These are phyloP conservation scores for Glycine latifolia DNA, from an alignment of 306 rosid genomes.

Conservation along the genomic window DNA sequence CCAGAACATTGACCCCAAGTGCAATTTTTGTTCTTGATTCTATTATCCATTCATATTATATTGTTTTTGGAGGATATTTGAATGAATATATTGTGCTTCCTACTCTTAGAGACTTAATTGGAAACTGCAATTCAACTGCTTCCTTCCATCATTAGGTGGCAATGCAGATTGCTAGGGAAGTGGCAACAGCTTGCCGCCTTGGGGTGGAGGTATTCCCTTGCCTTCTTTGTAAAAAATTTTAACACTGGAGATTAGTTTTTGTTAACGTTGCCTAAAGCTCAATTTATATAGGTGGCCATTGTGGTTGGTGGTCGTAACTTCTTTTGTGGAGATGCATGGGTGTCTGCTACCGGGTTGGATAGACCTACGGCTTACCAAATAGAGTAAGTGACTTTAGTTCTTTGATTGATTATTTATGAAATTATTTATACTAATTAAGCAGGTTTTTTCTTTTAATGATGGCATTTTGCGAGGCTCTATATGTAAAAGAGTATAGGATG, in stretches of 20 bases:
- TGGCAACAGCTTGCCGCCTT: conserved; percentile 42
- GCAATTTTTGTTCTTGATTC: conserved; percentile 7
- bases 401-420: not conserved
- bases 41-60: not conserved
- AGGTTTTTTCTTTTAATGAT: not conserved
- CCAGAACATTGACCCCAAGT: conserved; percentile 61
- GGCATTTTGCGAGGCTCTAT: not conserved
- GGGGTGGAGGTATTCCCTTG: conserved; percentile 21
- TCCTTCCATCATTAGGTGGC: conserved; percentile 56
- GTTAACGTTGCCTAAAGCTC: not conserved
- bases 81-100: conserved; percentile 38
- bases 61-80: conserved; percentile 33
- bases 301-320: conserved; percentile 22
- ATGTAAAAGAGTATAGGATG: not conserved
- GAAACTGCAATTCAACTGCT: conserved; percentile 51
- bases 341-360: conserved; percentile 14
- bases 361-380: not conserved
- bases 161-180: conserved; percentile 62
- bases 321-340: conserved; percentile 20
- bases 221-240: not conserved
- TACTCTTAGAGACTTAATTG: conserved; percentile 47
- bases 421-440: not conserved
- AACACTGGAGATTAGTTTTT: not conserved
- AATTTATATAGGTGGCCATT: conserved; percentile 4
- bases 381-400: conserved; percentile 1